These are phyloP conservation scores for Stephanodiscus minutulus DNA, from an alignment of 108 stramenopile genomes.

Conservation along the genomic window DNA sequence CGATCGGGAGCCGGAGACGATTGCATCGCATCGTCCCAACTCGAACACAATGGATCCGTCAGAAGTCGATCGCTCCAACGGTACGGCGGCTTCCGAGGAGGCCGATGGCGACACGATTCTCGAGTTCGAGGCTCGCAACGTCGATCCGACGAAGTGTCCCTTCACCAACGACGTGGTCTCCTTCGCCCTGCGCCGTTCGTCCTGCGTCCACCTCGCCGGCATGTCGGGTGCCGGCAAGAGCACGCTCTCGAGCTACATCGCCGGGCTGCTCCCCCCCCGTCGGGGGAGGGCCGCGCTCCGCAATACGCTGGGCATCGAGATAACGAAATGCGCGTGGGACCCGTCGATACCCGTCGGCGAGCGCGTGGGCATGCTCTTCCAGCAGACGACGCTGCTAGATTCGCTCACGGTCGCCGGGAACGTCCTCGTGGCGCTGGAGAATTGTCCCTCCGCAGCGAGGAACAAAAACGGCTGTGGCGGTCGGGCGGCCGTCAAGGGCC, in stretches of 20 bases:
- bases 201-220: slow-evolving; percentile 64
- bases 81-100: background rate
- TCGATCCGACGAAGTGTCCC: slow-evolving; percentile 54
- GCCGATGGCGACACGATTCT: slow-evolving; percentile 19
- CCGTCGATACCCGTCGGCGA: slow-evolving; percentile 49
- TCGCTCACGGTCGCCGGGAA: slow-evolving; percentile 80
- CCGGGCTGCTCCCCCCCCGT: slow-evolving; percentile 42
- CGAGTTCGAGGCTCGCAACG: slow-evolving; percentile 39
- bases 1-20: too few relatives aligned
- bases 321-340: slow-evolving; percentile 57
- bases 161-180: slow-evolving; percentile 58
- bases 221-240: slow-evolving; percentile 72
- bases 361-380: slow-evolving; percentile 79
- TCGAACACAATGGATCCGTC: too few relatives aligned
- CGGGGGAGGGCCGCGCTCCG: slow-evolving; percentile 28
- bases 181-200: slow-evolving; percentile 57
- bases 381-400: slow-evolving; percentile 82
- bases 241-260: slow-evolving; percentile 66
- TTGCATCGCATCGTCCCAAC: too few relatives aligned
- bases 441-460: slow-evolving; percentile 36
- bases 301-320: slow-evolving; percentile 48
- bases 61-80: background rate
- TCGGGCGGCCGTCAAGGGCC: slow-evolving; percentile 53
- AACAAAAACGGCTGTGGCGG: background rate
- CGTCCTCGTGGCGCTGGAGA: slow-evolving; percentile 63